phyloP scores from a whole-genome alignment of 2,329 filamentous ascomycete genomes.

The Cryphonectria parasitica region DNA sequence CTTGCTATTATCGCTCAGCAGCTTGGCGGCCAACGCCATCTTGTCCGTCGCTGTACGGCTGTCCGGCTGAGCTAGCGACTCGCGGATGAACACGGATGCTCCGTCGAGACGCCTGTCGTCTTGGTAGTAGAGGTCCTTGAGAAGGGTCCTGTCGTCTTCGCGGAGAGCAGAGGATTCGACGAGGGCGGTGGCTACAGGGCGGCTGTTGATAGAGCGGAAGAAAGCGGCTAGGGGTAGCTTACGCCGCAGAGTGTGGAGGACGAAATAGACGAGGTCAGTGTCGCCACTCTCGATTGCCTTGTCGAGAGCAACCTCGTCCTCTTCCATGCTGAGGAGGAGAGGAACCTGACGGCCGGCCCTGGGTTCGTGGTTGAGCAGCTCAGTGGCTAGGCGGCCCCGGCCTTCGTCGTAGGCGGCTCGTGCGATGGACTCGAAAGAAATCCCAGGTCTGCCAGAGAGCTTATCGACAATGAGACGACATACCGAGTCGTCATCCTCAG shows the following conservation, averaged over 20 bases:
- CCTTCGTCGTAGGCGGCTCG: slow-evolving; percentile 94
- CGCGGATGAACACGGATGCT: slow-evolving; percentile 81
- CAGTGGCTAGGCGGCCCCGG: slow-evolving; percentile 82
- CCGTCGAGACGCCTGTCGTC: slow-evolving; percentile 90
- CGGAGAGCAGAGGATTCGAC: slow-evolving; percentile 79
- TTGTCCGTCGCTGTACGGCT: slow-evolving; percentile 78
- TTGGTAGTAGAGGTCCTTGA: slow-evolving; percentile 97
- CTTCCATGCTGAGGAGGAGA: slow-evolving; percentile 89
- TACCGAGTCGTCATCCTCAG: slow-evolving; percentile 85
- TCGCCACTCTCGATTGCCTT: slow-evolving; percentile 97
- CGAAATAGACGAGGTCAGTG: slow-evolving; percentile 88
- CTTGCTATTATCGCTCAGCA: slow-evolving; percentile 77
- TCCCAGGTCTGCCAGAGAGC: slow-evolving; percentile 83
- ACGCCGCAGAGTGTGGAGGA: slow-evolving; percentile 84
- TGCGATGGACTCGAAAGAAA: slow-evolving; percentile 95
- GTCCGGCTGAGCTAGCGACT: slow-evolving; percentile 76
- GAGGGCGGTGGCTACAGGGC: slow-evolving; percentile 84
- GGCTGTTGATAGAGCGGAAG: slow-evolving; percentile 86
- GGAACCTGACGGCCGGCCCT: slow-evolving; percentile 96
- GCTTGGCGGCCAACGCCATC: slow-evolving; percentile 80
- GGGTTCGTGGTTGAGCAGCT: slow-evolving; percentile 90
- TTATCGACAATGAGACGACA: slow-evolving; percentile 86
- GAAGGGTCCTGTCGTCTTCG: slow-evolving; percentile 73
- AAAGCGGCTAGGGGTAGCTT: slow-evolving; percentile 89
- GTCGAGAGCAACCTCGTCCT: slow-evolving; percentile 91